Percentiles rank a stretch among this genome's conserved stretches.
These are phyloP conservation scores for Aspergillus thermomutatus DNA, from an alignment of 2,329 filamentous ascomycete species.

Conservation along the genomic window DNA sequence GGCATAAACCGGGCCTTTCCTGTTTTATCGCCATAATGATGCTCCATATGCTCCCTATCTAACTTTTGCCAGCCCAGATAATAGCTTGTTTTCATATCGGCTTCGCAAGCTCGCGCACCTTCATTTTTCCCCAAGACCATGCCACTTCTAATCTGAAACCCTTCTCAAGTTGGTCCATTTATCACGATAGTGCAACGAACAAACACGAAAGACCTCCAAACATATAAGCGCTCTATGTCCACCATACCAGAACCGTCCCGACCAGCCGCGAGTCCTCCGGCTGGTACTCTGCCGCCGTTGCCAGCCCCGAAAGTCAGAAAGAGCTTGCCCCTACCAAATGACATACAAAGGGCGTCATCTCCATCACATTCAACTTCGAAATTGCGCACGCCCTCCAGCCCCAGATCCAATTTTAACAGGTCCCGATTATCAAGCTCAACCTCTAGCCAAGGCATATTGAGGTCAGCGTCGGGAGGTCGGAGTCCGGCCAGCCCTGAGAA, in stretches of 20 bases:
- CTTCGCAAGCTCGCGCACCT: not conserved
- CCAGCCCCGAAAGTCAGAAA: conserved; percentile 71
- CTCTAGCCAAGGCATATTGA: conserved; percentile 55
- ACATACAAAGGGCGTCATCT: conserved; percentile 42
- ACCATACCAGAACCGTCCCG: conserved; percentile 65
- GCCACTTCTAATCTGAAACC: not conserved
- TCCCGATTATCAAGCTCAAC: conserved; percentile 49
- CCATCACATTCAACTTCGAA: conserved; percentile 49
- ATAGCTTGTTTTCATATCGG: not conserved
- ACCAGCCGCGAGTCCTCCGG: conserved; percentile 63
- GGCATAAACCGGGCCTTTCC: not conserved
- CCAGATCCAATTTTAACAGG: conserved; percentile 49
- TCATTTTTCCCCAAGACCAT: not conserved
- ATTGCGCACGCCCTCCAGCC: conserved; percentile 58
- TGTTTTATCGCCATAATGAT: not conserved
- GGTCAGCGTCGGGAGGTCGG: conserved; percentile 55
- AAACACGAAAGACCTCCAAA: not conserved
- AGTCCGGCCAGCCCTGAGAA: conserved; percentile 56
- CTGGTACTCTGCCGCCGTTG: conserved; percentile 68
- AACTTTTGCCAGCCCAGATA: not conserved
- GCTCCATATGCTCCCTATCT: not conserved
- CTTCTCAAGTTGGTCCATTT: not conserved
- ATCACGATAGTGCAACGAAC: not conserved
- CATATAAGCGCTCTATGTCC: conserved; percentile 41
- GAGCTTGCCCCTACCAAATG: conserved; percentile 52